phyloP scores from a whole-genome alignment of 169 alveolate genomes.

The Eimeria maxima region DNA sequence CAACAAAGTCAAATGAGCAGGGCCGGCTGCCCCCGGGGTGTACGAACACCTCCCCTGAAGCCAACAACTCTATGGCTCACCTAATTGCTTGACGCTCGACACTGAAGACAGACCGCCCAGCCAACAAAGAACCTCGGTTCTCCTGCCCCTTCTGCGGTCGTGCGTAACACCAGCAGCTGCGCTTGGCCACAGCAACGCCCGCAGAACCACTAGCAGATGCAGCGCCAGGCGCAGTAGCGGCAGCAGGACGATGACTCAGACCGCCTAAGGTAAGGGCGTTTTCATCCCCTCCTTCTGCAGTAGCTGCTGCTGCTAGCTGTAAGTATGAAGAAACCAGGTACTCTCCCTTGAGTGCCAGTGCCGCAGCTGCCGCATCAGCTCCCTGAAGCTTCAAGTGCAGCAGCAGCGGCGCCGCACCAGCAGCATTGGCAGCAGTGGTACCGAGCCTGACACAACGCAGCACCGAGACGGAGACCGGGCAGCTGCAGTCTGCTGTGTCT shows the following conservation, averaged over 20 bases:
- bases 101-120: constrained; percentile 24
- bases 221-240: not conserved
- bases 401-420: constrained; percentile 36
- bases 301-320: constrained; percentile 68
- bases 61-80: not conserved
- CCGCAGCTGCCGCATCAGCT: constrained; percentile 66
- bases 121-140: not conserved
- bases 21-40: not conserved
- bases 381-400: constrained; percentile 51
- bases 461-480: constrained; percentile 65
- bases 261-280: not conserved
- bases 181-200: not conserved
- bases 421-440: constrained; percentile 7
- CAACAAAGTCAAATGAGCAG: not conserved
- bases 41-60: not conserved
- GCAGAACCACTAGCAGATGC: not conserved
- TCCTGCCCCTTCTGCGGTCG: not conserved
- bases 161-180: constrained; percentile 22
- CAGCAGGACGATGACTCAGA: not conserved
- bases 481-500: constrained; percentile 26
- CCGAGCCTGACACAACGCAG: constrained; percentile 33
- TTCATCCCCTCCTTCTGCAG: constrained; percentile 25
- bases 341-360: constrained; percentile 55
- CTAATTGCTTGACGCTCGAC: constrained; percentile 42
- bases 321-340: not conserved